Conservation (phyloP, 352 stramenopile species). For the Globisporangium polare region DNA sequence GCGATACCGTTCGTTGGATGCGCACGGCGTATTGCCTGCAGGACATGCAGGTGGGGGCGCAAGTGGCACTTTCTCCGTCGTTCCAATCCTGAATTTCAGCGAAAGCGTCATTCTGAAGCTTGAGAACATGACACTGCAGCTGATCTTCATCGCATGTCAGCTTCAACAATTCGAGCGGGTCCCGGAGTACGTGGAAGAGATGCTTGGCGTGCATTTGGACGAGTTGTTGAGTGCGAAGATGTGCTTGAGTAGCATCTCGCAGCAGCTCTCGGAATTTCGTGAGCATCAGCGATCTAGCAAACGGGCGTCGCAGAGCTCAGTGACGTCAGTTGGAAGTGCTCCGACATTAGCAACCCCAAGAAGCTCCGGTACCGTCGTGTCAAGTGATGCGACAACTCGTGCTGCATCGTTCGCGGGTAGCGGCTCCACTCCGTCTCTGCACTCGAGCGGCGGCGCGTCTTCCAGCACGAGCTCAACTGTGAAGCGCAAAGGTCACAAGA, state of each 20-base stretch:
- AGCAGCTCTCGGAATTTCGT: constrained; percentile 69
- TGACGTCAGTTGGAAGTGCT: constrained; percentile 2
- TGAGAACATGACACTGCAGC: constrained; percentile 58
- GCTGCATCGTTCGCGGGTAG: constrained; percentile 19
- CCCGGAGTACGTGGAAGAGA: constrained; percentile 70
- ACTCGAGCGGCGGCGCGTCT: constrained; percentile 1
- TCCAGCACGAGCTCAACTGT: constrained; percentile 27
- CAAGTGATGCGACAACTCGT: constrained; percentile 6
- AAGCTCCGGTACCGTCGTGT: constrained; percentile 6
- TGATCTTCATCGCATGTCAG: constrained; percentile 72
- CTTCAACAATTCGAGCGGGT: constrained; percentile 77
- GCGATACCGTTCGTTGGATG: background rate
- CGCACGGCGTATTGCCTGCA: background rate
- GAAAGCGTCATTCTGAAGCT: constrained; percentile 69
- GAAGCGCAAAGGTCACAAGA: constrained; percentile 80
- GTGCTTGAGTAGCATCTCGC: constrained; percentile 67
- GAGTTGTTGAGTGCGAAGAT: constrained; percentile 71
- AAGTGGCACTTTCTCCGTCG: constrained; percentile 55
- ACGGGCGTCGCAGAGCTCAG: constrained; percentile 3
- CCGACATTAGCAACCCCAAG: constrained; percentile 7
- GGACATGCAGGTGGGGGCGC: constrained; percentile 6
- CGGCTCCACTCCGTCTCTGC: constrained; percentile 12
- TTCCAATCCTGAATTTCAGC: constrained; percentile 83
- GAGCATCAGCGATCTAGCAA: constrained; percentile 33
- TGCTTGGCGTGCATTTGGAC: constrained; percentile 59